Evolutionary conservation across 2,329 filamentous ascomycete genomes (phyloP), one percentile per base, ranked within the genome.

Genomic region (Sporothrix brunneoviolacea): DNA sequence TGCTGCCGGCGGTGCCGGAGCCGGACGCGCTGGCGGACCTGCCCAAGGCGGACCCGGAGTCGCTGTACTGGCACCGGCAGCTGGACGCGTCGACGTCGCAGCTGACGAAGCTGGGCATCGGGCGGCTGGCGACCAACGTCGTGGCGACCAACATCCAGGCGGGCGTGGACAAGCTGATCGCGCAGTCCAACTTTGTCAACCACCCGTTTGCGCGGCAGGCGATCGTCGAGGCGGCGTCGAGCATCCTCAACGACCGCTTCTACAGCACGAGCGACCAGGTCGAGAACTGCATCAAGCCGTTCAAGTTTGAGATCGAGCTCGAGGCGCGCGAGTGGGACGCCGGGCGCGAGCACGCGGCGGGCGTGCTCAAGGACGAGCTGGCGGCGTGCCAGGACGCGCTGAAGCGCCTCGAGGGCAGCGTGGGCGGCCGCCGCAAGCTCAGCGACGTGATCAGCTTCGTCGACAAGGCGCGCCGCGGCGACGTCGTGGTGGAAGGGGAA

Each of bases 221-320:
- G n/a, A 97, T 98, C 57, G 86, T 83, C 42, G 90, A 96, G 59
- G 91, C 93, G 1, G 89, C 90, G 2, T 86, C 88, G 0, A 86
- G 82, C 22, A 97, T 98, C 48, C 71, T 98, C 12, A 93, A 93
- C 57, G 93, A 98, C 61, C 79, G 91, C 13, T 95, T 95, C 57
- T 97, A 96, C 70, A 93, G 91, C 68, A 98, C 94, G 1, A 93
- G 88, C 56, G 94, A 98, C 62, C 93, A 97, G 68, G 88, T 98
- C 1, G 93, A 98, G 67, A 97, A 97, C 64, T 98, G 91, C 64
- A 94, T 98, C 69, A 98, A 98, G 68, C 93, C 94, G 0, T 98
- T 91, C 74, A 98, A 98, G 65, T 97, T 91, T 59, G 90, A 96
- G 55, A 95, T 98, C 52, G 93, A 98, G 60, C 83, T 98, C 39